Percentiles rank a stretch among this genome's conserved stretches.
Evolutionary conservation across 2,329 filamentous ascomycete genomes (phyloP).

Genomic region (Grosmannia huntii): DNA sequence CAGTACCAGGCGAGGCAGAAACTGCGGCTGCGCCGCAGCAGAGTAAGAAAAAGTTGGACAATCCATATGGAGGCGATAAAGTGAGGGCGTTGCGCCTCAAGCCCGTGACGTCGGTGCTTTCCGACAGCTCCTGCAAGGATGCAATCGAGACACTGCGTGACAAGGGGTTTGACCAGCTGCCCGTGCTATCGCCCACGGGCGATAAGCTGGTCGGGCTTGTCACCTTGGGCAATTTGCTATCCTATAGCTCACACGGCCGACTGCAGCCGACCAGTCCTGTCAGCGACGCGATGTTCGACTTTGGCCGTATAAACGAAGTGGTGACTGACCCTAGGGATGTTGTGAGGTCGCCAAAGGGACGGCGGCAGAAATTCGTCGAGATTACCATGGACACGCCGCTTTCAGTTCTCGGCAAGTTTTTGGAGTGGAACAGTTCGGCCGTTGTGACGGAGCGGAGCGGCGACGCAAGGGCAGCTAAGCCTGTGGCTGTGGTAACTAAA

Average conservation of each 20-base stretch:
- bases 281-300: conserved; percentile 92
- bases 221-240: conserved; percentile 87
- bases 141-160: conserved; percentile 98
- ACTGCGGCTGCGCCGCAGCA: conserved; percentile 17
- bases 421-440: conserved; percentile 96
- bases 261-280: conserved; percentile 63
- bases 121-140: conserved; percentile 60
- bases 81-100: conserved; percentile 78
- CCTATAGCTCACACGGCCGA: conserved; percentile 74
- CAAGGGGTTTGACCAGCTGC: conserved; percentile 94
- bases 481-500: conserved; percentile 87
- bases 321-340: conserved; percentile 74
- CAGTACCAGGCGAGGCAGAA: conserved; percentile 21
- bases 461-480: conserved; percentile 51
- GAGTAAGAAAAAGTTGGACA: conserved; percentile 29
- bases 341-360: conserved; percentile 17
- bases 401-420: conserved; percentile 74
- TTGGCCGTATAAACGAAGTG: conserved; percentile 74
- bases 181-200: conserved; percentile 61
- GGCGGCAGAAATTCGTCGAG: conserved; percentile 61
- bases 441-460: conserved; percentile 68
- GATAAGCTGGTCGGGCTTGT: conserved; percentile 77
- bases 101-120: conserved; percentile 75
- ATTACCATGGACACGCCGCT: conserved; percentile 87
- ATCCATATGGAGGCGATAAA: conserved; percentile 67